These are phyloP conservation scores for Mortierella sp. DNA, from an alignment of 371 early-diverging fungal genomes.

Conservation along the genomic window DNA sequence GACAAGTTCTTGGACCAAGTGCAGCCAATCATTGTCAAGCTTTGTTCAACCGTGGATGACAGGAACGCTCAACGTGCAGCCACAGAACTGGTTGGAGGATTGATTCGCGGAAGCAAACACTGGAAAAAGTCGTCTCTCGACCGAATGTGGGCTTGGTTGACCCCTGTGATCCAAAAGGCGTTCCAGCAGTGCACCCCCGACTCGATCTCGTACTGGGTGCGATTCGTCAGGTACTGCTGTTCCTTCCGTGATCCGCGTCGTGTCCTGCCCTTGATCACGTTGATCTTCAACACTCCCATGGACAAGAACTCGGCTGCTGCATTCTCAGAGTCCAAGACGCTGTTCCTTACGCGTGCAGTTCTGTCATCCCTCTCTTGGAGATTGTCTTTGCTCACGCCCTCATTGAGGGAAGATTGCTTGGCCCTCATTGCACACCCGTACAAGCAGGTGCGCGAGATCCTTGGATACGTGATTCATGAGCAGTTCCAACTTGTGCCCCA, in stretches of 20 bases:
- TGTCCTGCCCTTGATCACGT: conserved; percentile 72
- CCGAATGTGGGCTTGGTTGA: conserved; percentile 72
- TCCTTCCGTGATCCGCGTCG: conserved; percentile 86
- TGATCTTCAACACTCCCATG: conserved; percentile 72
- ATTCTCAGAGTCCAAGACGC: conserved; percentile 83
- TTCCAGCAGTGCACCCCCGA: conserved; percentile 73
- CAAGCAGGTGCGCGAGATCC: conserved; percentile 86
- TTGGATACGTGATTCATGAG: conserved; percentile 78
- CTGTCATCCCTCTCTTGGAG: conserved; percentile 77
- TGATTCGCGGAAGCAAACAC: conserved; percentile 88
- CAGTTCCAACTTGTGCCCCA: conserved; percentile 72
- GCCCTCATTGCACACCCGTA: conserved; percentile 80
- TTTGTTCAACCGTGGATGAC: conserved; percentile 67
- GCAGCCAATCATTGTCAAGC: conserved; percentile 59
- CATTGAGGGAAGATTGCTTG: conserved; percentile 64
- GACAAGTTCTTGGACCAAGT: conserved; percentile 64
- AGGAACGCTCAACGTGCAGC: conserved; percentile 83
- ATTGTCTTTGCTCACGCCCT: conserved; percentile 57
- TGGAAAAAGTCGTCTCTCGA: conserved; percentile 66
- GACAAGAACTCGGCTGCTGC: conserved; percentile 85
- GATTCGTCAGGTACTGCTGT: conserved; percentile 64
- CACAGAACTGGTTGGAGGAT: conserved; percentile 80
- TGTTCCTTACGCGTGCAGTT: conserved; percentile 70
- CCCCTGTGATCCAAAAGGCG: conserved; percentile 61
- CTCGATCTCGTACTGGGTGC: conserved; percentile 81